A percentile compares a stretch with the other conserved stretches of the same genome.
Conservation (phyloP, 306 rosid genomes). For the Vicia sativa region DNA sequence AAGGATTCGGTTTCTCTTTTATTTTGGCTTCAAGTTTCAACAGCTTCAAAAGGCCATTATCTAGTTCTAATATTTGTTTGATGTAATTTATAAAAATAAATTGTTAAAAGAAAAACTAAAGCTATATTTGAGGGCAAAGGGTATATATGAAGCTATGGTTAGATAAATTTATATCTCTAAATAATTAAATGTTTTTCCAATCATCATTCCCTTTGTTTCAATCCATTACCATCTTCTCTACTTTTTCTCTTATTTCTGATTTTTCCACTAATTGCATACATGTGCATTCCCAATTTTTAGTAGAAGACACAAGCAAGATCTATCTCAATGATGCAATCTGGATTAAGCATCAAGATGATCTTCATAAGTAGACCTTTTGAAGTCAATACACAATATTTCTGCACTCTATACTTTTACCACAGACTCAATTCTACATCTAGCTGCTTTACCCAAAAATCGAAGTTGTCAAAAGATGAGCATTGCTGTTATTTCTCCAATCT, state of each 20-base stretch:
- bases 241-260: background rate
- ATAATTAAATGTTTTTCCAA: background rate
- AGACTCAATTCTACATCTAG: constrained; percentile 5
- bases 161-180: constrained; percentile 10
- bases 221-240: no score
- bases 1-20: background rate
- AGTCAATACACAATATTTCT: constrained; percentile 22
- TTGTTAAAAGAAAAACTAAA: background rate
- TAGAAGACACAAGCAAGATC: constrained; percentile 28
- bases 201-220: no score
- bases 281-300: background rate
- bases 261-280: constrained; percentile 2
- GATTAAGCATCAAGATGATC: constrained; percentile 32
- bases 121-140: background rate
- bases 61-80: constrained; percentile 25
- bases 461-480: constrained; percentile 7
- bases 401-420: constrained; percentile 2
- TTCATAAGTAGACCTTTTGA: constrained; percentile 5
- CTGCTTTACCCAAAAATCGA: constrained; percentile 14
- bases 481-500: background rate
- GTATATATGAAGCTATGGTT: background rate
- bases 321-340: constrained; percentile 6
- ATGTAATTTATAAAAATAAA: background rate
- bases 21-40: background rate
- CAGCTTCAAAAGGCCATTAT: constrained; percentile 6